phyloP scores from a whole-genome alignment of 2,329 filamentous ascomycete genomes.

The Aureobasidium uvarum region DNA sequence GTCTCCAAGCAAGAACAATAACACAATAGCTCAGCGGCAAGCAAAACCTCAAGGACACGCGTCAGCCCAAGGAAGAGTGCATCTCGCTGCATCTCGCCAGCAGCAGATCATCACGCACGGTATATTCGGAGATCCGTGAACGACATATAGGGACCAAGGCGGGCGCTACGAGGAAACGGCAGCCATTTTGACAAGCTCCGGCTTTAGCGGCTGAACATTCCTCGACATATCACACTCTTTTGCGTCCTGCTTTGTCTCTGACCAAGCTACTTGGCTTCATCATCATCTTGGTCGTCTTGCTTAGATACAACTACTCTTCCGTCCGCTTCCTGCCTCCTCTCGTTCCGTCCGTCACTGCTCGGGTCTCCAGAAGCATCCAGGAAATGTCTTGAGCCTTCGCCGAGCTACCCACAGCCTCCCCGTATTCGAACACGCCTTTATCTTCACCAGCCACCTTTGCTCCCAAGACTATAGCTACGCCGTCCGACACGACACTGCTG shows the following conservation, averaged over 20 bases:
- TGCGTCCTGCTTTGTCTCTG: slow-evolving; percentile 18
- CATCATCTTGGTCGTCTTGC: not conserved
- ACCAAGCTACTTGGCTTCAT: slow-evolving; percentile 19
- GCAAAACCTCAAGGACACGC: slow-evolving; percentile 3
- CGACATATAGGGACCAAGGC: not conserved
- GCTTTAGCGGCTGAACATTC: slow-evolving; percentile 15
- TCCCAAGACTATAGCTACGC: not conserved
- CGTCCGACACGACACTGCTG: not conserved
- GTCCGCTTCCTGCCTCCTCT: not conserved
- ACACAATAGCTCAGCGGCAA: slow-evolving; percentile 6
- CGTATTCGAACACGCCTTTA: slow-evolving; percentile 7
- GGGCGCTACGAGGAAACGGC: slow-evolving; percentile 5
- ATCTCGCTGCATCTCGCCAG: slow-evolving; percentile 14
- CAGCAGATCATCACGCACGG: slow-evolving; percentile 17
- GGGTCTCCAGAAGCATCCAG: not conserved
- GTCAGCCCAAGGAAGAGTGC: slow-evolving; percentile 6
- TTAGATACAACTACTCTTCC: not conserved
- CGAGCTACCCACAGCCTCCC: slow-evolving; percentile 9
- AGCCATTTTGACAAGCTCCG: slow-evolving; percentile 7
- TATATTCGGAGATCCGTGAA: slow-evolving; percentile 8
- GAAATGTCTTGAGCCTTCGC: slow-evolving; percentile 11
- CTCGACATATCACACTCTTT: not conserved
- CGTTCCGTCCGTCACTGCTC: not conserved
- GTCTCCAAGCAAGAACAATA: not conserved
- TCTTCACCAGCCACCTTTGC: slow-evolving; percentile 20